These are phyloP conservation scores for Talaromyces sp. DNA, from an alignment of 2,329 filamentous ascomycete species.

Conservation along the genomic window DNA sequence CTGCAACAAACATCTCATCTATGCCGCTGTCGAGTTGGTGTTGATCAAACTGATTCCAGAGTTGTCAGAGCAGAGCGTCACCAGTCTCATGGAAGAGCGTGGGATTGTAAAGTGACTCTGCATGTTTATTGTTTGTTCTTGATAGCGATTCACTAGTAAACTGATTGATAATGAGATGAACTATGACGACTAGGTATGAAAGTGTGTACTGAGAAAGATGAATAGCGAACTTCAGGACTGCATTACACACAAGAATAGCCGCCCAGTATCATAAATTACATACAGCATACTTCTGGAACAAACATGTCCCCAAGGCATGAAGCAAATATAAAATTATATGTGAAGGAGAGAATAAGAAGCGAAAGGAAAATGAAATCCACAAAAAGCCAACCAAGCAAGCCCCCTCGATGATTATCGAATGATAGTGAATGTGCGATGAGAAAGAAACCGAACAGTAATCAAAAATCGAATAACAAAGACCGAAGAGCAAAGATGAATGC, in stretches of 20 bases:
- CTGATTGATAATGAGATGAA: background rate
- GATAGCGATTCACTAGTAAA: too few relatives aligned
- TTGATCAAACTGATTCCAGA: conserved; percentile 84
- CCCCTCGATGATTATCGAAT: background rate
- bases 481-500: background rate
- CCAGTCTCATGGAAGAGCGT: conserved; percentile 71
- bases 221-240: background rate
- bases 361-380: background rate
- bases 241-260: background rate
- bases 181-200: background rate
- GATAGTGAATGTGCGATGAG: background rate
- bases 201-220: background rate
- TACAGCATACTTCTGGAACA: background rate
- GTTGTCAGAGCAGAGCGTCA: conserved; percentile 66
- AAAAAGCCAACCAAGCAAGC: background rate
- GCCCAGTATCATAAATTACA: conserved; percentile 8
- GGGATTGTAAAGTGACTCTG: conserved; percentile 37
- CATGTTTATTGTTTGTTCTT: background rate
- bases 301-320: background rate
- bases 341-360: background rate
- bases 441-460: background rate
- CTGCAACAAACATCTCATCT: conserved; percentile 89
- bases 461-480: background rate
- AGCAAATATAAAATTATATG: background rate
- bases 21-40: conserved; percentile 74